phyloP scores from a whole-genome alignment of 2,329 filamentous ascomycete species.

The Pseudogymnoascus sp. region DNA sequence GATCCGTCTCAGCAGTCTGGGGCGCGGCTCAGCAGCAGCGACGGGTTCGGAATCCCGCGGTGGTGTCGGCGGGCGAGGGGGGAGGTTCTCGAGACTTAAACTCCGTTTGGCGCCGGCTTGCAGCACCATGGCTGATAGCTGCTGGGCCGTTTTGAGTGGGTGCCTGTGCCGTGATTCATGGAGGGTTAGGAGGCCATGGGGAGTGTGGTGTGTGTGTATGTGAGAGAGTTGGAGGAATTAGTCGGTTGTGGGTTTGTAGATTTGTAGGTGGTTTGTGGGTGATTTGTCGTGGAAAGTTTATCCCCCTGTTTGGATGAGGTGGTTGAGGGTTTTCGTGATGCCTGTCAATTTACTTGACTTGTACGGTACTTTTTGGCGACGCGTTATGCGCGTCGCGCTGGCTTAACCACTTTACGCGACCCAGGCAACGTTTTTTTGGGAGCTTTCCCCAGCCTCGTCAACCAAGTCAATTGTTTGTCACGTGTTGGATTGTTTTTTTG shows the following conservation, averaged over 20 bases:
- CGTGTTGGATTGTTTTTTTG: background rate
- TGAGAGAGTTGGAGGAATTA: background rate
- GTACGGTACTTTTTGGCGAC: background rate
- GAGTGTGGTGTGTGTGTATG: background rate
- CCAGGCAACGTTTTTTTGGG: background rate
- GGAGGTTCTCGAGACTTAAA: conserved; percentile 44
- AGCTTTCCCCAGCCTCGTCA: background rate
- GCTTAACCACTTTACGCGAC: background rate
- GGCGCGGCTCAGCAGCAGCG: conserved; percentile 10
- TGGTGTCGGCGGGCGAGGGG: conserved; percentile 57
- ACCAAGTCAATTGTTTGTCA: background rate
- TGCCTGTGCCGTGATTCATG: background rate
- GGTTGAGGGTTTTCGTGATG: conserved; percentile 3
- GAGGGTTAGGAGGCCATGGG: background rate
- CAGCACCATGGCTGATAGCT: conserved; percentile 28
- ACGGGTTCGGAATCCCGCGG: conserved; percentile 40
- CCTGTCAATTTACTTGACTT: background rate
- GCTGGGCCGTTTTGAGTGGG: conserved; percentile 12
- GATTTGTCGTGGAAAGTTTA: background rate
- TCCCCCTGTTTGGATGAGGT: background rate
- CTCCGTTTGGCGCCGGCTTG: conserved; percentile 17
- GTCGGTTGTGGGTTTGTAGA: background rate
- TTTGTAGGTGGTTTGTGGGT: background rate
- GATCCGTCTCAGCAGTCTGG: conserved; percentile 17
- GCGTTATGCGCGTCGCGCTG: background rate